Percentiles rank a stretch among this genome's conserved stretches.
Conservation (phyloP, 257 asterid genomes). For the Cinchona pubescens region DNA sequence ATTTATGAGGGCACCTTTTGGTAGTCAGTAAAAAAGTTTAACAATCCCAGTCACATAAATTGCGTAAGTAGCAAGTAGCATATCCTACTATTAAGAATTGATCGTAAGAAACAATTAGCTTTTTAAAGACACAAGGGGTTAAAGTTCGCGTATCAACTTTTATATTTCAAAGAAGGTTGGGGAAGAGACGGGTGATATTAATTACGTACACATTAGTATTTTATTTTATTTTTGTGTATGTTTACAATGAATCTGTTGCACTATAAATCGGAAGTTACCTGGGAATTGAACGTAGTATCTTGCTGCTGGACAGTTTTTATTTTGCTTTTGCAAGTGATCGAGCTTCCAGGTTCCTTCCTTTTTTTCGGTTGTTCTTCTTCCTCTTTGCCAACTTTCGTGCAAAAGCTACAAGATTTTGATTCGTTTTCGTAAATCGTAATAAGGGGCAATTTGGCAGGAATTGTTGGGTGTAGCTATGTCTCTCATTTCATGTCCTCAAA, state of each 20-base stretch:
- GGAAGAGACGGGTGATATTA: too few species aligned
- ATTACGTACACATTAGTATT: too few species aligned
- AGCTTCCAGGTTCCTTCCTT: slow-evolving; percentile 9
- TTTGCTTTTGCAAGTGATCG: neutral
- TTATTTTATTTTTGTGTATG: too few species aligned
- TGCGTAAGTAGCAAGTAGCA: too few species aligned
- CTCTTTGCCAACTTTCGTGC: slow-evolving; percentile 2
- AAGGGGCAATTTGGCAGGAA: too few species aligned
- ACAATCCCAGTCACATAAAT: neutral
- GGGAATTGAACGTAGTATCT: neutral
- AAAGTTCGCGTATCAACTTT: neutral
- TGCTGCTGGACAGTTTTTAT: neutral
- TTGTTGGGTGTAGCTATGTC: too few species aligned
- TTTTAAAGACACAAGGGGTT: too few species aligned
- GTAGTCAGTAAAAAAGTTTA: too few species aligned
- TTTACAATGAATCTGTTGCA: neutral
- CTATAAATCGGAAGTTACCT: neutral
- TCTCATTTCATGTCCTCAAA: too few species aligned
- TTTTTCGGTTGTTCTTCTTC: neutral
- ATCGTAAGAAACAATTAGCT: neutral
- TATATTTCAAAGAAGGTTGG: neutral
- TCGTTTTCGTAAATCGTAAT: too few species aligned
- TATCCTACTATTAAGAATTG: too few species aligned
- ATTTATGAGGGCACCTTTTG: neutral
- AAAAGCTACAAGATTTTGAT: neutral